These are phyloP conservation scores for Debaryomyces maramus DNA, from an alignment of 805 yeast species.

Conservation along the genomic window DNA sequence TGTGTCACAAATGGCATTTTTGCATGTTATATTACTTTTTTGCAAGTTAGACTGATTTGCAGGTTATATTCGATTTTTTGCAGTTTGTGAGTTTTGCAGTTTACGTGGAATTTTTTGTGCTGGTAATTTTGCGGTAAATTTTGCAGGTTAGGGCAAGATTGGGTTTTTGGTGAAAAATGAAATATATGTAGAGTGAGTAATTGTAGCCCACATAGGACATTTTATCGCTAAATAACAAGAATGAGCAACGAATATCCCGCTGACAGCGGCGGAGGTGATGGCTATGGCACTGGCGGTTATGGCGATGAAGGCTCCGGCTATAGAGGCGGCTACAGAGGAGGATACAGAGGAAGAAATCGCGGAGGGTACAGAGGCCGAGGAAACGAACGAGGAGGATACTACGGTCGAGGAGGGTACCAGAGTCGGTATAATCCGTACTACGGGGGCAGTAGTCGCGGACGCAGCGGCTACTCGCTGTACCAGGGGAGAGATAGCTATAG, in stretches of 20 bases:
- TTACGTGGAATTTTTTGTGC: neutral
- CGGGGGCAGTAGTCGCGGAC: constrained; percentile 7
- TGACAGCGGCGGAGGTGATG: constrained; percentile 2
- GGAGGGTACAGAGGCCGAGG: constrained; percentile 24
- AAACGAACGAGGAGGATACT: constrained; percentile 8
- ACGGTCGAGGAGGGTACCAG: constrained; percentile 16
- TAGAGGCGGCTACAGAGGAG: constrained; percentile 17
- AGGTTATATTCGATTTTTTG: neutral
- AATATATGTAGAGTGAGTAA: too few relatives aligned
- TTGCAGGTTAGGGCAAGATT: constrained; percentile 3
- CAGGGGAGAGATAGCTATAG: constrained; percentile 5
- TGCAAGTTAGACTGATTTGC: constrained; percentile 1
- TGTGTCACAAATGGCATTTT: neutral
- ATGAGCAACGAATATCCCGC: constrained; percentile 2
- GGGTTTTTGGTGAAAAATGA: too few relatives aligned
- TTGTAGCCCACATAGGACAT: too few relatives aligned
- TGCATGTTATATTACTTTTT: too few relatives aligned
- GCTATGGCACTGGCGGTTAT: constrained; percentile 3
- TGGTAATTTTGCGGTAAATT: neutral
- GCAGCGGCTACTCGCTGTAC: constrained; percentile 5
- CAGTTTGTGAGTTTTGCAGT: constrained; percentile 1
- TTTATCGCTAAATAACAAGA: too few relatives aligned
- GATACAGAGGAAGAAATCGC: constrained; percentile 18
- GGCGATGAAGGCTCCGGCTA: constrained; percentile 13
- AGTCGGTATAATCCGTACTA: constrained; percentile 3